These are phyloP conservation scores for Russula griseocarnosa DNA, from an alignment of 768 basidiomycete genomes.

Conservation along the genomic window DNA sequence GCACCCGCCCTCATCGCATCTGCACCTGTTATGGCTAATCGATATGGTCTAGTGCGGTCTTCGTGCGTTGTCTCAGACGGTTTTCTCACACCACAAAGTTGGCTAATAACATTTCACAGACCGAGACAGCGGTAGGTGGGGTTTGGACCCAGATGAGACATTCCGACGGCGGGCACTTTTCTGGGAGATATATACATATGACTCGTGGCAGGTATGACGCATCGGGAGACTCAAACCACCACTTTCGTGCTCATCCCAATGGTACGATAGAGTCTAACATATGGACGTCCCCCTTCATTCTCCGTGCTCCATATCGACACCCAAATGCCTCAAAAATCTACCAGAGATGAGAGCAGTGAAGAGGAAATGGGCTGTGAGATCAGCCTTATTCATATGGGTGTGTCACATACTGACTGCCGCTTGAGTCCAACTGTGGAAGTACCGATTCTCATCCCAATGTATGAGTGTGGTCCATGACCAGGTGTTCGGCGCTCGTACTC, in stretches of 20 bases:
- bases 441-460: constrained; percentile 58
- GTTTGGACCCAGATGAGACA: constrained; percentile 52
- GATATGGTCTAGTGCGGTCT: constrained; percentile 23
- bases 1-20: constrained; percentile 29
- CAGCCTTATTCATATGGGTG: neutral
- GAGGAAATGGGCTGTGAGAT: constrained; percentile 60
- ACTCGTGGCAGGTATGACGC: constrained; percentile 60
- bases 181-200: constrained; percentile 64
- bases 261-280: constrained; percentile 56
- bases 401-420: constrained; percentile 16
- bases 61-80: constrained; percentile 56
- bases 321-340: constrained; percentile 46
- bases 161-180: constrained; percentile 55
- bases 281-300: constrained; percentile 66
- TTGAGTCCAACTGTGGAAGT: constrained; percentile 65
- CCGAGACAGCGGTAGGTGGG: constrained; percentile 65
- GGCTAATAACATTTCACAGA: constrained; percentile 40
- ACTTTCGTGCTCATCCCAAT: constrained; percentile 6
- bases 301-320: constrained; percentile 36
- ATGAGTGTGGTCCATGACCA: constrained; percentile 62
- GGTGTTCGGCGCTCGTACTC: constrained; percentile 59
- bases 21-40: constrained; percentile 27
- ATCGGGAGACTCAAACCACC: neutral
- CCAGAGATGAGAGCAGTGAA: constrained; percentile 46
- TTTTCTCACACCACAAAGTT: constrained; percentile 25